Conservation (phyloP, 2,329 filamentous ascomycete genomes). For the Monilinia fructicola region DNA sequence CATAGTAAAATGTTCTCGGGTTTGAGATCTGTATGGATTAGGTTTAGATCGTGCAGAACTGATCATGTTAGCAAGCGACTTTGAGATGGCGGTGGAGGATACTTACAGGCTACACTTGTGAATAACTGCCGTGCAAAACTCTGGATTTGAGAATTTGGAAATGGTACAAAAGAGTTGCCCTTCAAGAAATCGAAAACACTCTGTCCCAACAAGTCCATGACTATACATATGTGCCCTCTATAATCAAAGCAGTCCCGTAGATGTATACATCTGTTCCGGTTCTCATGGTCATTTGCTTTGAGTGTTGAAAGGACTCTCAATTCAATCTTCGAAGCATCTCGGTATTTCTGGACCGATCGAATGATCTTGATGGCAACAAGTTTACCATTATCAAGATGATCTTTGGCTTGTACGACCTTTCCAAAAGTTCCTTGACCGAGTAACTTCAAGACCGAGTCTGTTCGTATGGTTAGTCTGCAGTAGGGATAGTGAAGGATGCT, state of each 20-base stretch:
- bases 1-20: conserved; percentile 70
- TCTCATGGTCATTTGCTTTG: conserved; percentile 84
- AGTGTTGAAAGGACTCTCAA: conserved; percentile 88
- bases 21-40: conserved; percentile 86
- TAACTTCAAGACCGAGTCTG: conserved; percentile 84
- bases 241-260: conserved; percentile 96
- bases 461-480: conserved; percentile 15
- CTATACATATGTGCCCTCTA: conserved; percentile 90
- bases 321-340: conserved; percentile 93
- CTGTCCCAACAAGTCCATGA: conserved; percentile 77
- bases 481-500: not conserved
- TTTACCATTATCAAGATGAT: conserved; percentile 68
- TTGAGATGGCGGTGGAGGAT: conserved; percentile 1
- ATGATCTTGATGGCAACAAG: conserved; percentile 95
- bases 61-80: conserved; percentile 27
- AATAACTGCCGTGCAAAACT: conserved; percentile 93
- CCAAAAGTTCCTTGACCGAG: conserved; percentile 97
- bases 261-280: conserved; percentile 96
- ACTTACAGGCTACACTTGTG: conserved; percentile 96
- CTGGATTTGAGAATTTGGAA: conserved; percentile 97
- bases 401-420: conserved; percentile 92
- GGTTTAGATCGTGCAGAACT: conserved; percentile 95
- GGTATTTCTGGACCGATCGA: conserved; percentile 95
- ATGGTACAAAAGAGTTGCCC: conserved; percentile 90
- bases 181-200: conserved; percentile 99